A percentile compares a stretch with the other conserved stretches of the same genome.
Evolutionary conservation across 495 filamentous ascomycete species (phyloP).

Genomic region (Opeltia flavorubescens): DNA sequence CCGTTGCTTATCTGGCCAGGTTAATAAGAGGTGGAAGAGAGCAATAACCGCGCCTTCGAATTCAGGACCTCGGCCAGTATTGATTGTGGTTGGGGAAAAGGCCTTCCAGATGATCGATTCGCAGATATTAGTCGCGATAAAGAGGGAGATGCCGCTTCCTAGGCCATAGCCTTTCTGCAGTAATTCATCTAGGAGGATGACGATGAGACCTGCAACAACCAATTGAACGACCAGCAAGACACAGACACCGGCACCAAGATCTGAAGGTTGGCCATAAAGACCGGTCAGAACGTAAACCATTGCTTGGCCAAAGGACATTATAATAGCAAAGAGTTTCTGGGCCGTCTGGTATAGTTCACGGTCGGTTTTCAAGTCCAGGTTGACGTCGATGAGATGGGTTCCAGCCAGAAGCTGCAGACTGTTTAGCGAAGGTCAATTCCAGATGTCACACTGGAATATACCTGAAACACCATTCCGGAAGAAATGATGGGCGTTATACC

Average conservation of each 20-base stretch:
- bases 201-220: constrained; percentile 89
- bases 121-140: constrained; percentile 99
- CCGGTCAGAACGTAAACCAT: constrained; percentile 87
- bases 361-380: constrained; percentile 97
- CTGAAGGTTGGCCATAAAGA: constrained; percentile 89
- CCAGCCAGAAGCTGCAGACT: constrained; percentile 66
- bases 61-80: constrained; percentile 96
- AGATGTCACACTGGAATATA: constrained; percentile 17
- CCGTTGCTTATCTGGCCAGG: constrained; percentile 96
- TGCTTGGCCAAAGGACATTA: constrained; percentile 91
- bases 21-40: constrained; percentile 93
- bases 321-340: constrained; percentile 98
- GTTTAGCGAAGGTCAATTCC: not conserved
- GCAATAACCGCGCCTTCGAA: constrained; percentile 99
- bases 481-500: constrained; percentile 99
- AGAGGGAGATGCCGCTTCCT: constrained; percentile 95
- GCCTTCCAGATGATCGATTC: constrained; percentile 99
- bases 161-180: constrained; percentile 99
- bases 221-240: constrained; percentile 95
- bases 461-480: constrained; percentile 99
- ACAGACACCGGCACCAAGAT: constrained; percentile 94
- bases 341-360: constrained; percentile 99
- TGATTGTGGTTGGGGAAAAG: constrained; percentile 97
- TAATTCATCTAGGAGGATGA: constrained; percentile 97
- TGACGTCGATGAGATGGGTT: constrained; percentile 99